A percentile compares a stretch with the other conserved stretches of the same genome.
phyloP scores from a whole-genome alignment of 371 early-diverging fungal genomes.

The Conidiobolus incongruus region DNA sequence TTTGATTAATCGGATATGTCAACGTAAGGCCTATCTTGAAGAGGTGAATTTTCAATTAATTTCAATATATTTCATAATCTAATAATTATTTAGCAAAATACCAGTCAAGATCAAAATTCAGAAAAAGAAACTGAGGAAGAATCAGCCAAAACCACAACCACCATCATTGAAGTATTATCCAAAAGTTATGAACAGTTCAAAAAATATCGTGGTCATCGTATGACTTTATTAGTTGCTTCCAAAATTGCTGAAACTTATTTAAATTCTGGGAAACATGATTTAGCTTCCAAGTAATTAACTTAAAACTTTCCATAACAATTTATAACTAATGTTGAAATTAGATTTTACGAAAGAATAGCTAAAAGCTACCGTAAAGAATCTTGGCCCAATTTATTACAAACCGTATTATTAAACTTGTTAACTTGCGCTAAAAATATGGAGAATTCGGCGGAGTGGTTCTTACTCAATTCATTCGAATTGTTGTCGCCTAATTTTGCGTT shows the following conservation, averaged over 20 bases:
- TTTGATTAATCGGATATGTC: constrained; percentile 34
- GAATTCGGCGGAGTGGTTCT: constrained; percentile 23
- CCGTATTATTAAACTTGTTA: constrained; percentile 35
- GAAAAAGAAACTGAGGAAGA: constrained; percentile 12
- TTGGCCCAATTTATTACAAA: constrained; percentile 46
- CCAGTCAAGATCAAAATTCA: background rate
- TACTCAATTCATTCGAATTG: constrained; percentile 50
- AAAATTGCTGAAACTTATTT: constrained; percentile 72
- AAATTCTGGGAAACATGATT: constrained; percentile 47
- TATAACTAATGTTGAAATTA: constrained; percentile 4
- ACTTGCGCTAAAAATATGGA: constrained; percentile 48
- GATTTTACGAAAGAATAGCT: constrained; percentile 66
- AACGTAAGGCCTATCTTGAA: constrained; percentile 22
- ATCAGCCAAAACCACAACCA: constrained; percentile 27
- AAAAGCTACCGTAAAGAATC: constrained; percentile 71
- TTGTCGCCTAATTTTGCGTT: constrained; percentile 9
- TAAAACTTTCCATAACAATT: background rate
- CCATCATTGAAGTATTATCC: constrained; percentile 56
- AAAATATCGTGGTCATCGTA: constrained; percentile 36
- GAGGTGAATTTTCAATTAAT: too few relatives aligned
- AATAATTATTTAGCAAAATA: too few relatives aligned
- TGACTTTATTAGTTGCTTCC: constrained; percentile 64
- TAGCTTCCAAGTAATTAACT: constrained; percentile 41
- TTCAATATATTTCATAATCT: too few relatives aligned
- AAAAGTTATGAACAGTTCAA: constrained; percentile 79